Percentiles rank a stretch among this genome's conserved stretches.
These are phyloP conservation scores for Canavalia ensiformis DNA, from an alignment of 306 rosid species.

Conservation along the genomic window DNA sequence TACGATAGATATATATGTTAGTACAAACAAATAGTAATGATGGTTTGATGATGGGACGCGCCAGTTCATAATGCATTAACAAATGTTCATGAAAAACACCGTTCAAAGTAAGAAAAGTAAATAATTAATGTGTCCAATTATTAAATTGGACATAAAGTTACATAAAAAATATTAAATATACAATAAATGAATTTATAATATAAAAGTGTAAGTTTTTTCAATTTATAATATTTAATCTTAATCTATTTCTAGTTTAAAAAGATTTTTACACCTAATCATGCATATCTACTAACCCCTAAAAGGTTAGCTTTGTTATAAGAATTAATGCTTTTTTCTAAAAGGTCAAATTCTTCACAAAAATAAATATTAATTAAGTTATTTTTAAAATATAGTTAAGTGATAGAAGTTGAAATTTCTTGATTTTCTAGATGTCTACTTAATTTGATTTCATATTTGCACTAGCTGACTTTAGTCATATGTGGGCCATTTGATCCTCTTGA, in stretches of 20 bases:
- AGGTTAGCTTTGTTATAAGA: not conserved
- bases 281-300: not conserved
- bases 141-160: not conserved
- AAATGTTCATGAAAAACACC: not conserved
- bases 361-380: not conserved
- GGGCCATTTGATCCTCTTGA: conserved; percentile 25
- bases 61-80: not conserved
- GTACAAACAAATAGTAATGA: not conserved
- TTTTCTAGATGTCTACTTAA: conserved; percentile 31
- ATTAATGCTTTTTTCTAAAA: not conserved
- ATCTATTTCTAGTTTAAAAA: not conserved
- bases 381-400: not conserved
- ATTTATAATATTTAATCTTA: not conserved
- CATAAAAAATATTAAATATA: not conserved
- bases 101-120: not conserved
- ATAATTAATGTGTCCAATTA: not conserved
- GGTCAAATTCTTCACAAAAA: not conserved
- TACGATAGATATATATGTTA: not conserved
- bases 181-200: not conserved
- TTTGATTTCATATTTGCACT: conserved; percentile 12
- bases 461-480: conserved; percentile 38
- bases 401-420: conserved; percentile 23
- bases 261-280: not conserved
- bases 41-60: not conserved
- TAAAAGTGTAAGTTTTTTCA: not conserved